These are phyloP conservation scores for Candida sakaeoensis DNA, from an alignment of 805 yeast genomes.

Conservation along the genomic window DNA sequence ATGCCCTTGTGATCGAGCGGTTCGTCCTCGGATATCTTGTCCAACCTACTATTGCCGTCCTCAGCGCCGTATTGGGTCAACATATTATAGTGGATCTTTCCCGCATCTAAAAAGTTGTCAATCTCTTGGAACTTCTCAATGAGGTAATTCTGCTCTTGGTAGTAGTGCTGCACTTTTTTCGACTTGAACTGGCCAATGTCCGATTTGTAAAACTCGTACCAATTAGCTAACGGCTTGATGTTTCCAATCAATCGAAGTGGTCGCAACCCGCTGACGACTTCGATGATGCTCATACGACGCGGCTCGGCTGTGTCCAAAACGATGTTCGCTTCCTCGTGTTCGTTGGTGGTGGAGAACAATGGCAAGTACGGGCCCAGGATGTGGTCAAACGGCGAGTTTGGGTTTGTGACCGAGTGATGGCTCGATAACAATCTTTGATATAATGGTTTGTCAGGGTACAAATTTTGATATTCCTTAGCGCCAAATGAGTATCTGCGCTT, in stretches of 20 bases:
- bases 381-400: constrained; percentile 17
- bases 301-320: constrained; percentile 19
- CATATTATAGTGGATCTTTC: constrained; percentile 59
- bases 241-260: constrained; percentile 36
- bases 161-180: constrained; percentile 39
- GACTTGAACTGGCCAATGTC: too few species aligned
- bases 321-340: constrained; percentile 6
- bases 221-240: constrained; percentile 24
- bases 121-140: constrained; percentile 56
- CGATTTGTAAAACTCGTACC: constrained; percentile 22
- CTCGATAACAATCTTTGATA: constrained; percentile 26
- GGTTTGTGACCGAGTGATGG: constrained; percentile 29
- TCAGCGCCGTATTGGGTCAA: constrained; percentile 55
- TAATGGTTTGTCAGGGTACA: constrained; percentile 18
- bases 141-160: constrained; percentile 56
- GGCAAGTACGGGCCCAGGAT: constrained; percentile 8
- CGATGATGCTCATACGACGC: constrained; percentile 18
- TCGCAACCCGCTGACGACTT: constrained; percentile 15
- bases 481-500: constrained; percentile 9
- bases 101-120: constrained; percentile 66
- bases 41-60: neutral
- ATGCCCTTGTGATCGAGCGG: neutral
- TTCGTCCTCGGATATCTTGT: constrained; percentile 8
- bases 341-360: constrained; percentile 2
- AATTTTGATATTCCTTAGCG: constrained; percentile 5